Base-by-base conservation (phyloP, 352 stramenopile genomes). In the Aphanomyces stellatus region DNA sequence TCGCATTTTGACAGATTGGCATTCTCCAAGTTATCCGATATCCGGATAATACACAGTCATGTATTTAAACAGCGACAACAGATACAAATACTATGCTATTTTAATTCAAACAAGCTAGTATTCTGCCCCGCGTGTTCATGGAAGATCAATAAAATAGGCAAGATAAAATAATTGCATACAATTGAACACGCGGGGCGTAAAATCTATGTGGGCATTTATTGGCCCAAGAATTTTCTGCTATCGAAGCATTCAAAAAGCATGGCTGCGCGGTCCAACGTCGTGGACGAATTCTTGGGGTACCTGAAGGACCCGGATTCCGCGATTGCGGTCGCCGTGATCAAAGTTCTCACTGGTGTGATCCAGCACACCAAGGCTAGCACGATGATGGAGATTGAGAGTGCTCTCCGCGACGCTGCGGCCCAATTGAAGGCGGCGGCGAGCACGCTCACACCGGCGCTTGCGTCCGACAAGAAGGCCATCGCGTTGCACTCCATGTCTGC, bases 351-450 rank as follows among this genome's bases (percentile, higher is more conserved):
- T 34, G 85, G 88, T 51, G 91, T 98, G 17, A 97, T 98, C 55
- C 72, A 89, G 66, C 85, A 87, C 69, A 93, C 82, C 61, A 82
- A 87, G 51, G 89, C 90, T n/a, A 92, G 84, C 62, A 98, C 93
- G 27, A 98, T 98, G 93, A 97, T 98, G 91, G 89, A 95, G 64
- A 88, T 98, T 51, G 89, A 98, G 71, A 81, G 88, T 30, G 93
- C 98, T 72, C 72, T 98, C 40, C 88, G 93, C 56, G 82, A 92
- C 60, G 91, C 91, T 24, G 84, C 84, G 53, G 71, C 83, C 65
- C 75, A 88, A 57, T 74, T 92, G 71, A 85, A 83, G 59, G 73
- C 74, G 51, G 88, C 77, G 2, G 55, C 93, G 59, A 81, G 91
- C 62, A 90, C 91, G 30, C 80, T 80, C 37, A 71, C 83, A 65